Conservation (phyloP, 441 rosid genomes). For the Erodium moschatum region DNA sequence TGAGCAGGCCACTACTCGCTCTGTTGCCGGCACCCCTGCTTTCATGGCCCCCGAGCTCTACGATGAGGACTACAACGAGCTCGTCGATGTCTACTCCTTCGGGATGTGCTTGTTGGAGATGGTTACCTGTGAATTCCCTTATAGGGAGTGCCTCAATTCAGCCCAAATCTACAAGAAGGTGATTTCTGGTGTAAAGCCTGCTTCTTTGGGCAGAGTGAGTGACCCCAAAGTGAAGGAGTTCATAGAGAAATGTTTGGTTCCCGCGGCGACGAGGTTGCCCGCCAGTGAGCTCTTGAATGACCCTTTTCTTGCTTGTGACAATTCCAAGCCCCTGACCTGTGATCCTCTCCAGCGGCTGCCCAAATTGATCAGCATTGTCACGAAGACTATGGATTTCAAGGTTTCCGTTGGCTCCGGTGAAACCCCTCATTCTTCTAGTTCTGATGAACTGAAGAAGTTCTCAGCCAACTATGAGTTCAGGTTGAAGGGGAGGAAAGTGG, state of each 20-base stretch:
- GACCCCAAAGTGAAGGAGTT: conserved; percentile 5
- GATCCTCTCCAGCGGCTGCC: not conserved
- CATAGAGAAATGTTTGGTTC: conserved; percentile 4
- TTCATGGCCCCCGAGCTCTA: conserved; percentile 7
- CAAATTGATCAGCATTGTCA: not conserved
- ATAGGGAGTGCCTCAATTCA: conserved; percentile 6
- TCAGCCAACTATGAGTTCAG: not conserved
- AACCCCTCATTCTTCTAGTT: not conserved
- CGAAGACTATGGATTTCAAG: not conserved
- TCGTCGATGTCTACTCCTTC: not conserved
- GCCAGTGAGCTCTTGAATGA: conserved; percentile 5
- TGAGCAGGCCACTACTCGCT: conserved; percentile 4
- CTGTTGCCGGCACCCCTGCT: conserved; percentile 7
- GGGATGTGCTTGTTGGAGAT: conserved; percentile 10
- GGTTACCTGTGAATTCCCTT: conserved; percentile 5
- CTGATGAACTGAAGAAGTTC: not conserved
- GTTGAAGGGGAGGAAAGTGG: not conserved
- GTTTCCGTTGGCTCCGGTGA: not conserved
- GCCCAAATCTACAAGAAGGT: conserved; percentile 5
- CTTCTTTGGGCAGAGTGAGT: not conserved
- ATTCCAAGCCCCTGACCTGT: not conserved
- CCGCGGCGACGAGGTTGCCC: not conserved
- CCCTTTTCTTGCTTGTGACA: conserved; percentile 6
- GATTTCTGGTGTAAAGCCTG: not conserved
- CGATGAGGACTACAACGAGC: conserved; percentile 4